A percentile compares a stretch with the other conserved stretches of the same genome.
Evolutionary conservation across 148 eudicot genomes (phyloP).

Genomic region (Silene uniflora): DNA sequence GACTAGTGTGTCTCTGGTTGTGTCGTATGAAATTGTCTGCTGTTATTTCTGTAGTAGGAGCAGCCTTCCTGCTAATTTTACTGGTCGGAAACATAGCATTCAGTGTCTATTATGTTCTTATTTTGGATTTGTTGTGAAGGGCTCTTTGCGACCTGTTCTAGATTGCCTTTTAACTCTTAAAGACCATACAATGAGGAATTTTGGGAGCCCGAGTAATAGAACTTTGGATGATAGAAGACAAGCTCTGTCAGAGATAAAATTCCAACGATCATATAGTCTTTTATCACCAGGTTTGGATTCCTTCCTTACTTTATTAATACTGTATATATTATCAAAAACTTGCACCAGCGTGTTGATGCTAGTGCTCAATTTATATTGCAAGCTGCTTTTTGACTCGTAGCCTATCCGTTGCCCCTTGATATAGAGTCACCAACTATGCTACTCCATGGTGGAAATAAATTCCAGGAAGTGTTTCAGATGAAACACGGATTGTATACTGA

Average conservation of each 20-base stretch:
- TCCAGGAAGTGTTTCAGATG: conserved; percentile 82
- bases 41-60: not conserved
- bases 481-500: conserved; percentile 69
- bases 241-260: conserved; percentile 39
- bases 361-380: not conserved
- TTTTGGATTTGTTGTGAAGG: conserved; percentile 40
- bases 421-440: conserved; percentile 51
- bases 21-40: not conserved
- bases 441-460: conserved; percentile 59
- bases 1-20: not conserved
- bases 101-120: not conserved
- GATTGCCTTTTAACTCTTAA: conserved; percentile 77
- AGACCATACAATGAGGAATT: conserved; percentile 44
- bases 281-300: conserved; percentile 44
- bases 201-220: conserved; percentile 37
- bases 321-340: not conserved
- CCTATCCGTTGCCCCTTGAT: not conserved
- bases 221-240: conserved; percentile 50
- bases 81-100: not conserved
- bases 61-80: not conserved
- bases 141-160: conserved; percentile 68
- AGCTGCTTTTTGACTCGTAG: not conserved
- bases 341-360: not conserved
- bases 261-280: conserved; percentile 44
- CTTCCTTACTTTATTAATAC: not conserved